phyloP scores from a whole-genome alignment of 2,329 filamentous ascomycete species.

The Penicillium sp. region DNA sequence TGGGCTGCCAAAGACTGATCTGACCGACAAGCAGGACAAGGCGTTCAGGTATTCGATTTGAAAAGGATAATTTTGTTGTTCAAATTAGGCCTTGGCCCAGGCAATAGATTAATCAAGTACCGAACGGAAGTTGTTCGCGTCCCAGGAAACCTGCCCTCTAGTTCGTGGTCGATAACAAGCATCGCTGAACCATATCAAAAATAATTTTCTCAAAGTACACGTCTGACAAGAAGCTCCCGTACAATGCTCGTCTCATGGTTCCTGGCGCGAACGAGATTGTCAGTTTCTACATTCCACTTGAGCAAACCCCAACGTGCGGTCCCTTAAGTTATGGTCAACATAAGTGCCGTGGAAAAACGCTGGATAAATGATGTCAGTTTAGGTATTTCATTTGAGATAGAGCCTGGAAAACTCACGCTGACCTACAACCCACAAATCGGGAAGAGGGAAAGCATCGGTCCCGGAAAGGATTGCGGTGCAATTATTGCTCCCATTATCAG shows the following conservation, averaged over 20 bases:
- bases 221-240: not conserved
- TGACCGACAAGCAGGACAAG: not conserved
- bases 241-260: not conserved
- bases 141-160: not conserved
- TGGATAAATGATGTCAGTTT: not conserved
- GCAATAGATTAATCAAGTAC: not conserved
- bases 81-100: not conserved
- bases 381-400: not conserved
- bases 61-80: not conserved
- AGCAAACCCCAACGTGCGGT: not conserved
- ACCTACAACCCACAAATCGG: not conserved
- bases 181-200: not conserved
- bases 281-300: not conserved
- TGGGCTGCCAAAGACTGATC: not conserved
- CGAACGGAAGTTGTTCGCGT: not conserved
- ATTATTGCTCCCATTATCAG: not conserved
- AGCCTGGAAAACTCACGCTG: not conserved
- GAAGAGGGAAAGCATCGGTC: not conserved
- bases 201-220: not conserved
- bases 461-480: not conserved
- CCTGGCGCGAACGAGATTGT: not conserved
- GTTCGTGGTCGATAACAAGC: not conserved
- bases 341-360: not conserved
- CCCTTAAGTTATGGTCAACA: not conserved
- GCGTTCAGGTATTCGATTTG: not conserved